Conservation (phyloP, 192 early-diverging fungal genomes). For the Pilobolus umbonatus region DNA sequence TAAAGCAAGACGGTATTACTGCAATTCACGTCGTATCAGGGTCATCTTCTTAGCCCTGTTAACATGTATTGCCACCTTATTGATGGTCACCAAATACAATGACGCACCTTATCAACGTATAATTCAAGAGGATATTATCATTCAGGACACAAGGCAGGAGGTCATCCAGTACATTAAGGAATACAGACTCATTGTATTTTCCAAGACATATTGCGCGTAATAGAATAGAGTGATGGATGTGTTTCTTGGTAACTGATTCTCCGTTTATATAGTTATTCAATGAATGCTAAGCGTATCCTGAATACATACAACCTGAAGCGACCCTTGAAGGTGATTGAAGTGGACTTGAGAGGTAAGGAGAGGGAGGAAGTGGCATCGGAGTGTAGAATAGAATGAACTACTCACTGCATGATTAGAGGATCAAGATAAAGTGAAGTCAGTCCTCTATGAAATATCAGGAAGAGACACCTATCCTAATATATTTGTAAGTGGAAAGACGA, state of each 20-base stretch:
- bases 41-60: too few relatives aligned
- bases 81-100: too few relatives aligned
- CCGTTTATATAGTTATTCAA: neutral
- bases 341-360: conserved; percentile 8
- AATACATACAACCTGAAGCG: neutral
- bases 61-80: too few relatives aligned
- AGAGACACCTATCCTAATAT: conserved; percentile 9
- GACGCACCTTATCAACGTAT: too few relatives aligned
- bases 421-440: neutral
- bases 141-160: neutral
- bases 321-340: neutral
- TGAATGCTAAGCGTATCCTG: conserved; percentile 6
- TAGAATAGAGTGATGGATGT: neutral
- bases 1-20: too few relatives aligned
- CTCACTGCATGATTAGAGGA: neutral
- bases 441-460: neutral
- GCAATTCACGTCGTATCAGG: too few relatives aligned
- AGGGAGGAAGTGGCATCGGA: too few relatives aligned
- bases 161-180: neutral
- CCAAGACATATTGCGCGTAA: conserved; percentile 12
- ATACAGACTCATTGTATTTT: conserved; percentile 2
- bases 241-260: neutral
- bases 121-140: too few relatives aligned
- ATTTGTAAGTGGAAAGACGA: neutral
- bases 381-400: neutral